Base-by-base conservation (phyloP, 1,139 yeast species). In the Pichia inconspicua region DNA sequence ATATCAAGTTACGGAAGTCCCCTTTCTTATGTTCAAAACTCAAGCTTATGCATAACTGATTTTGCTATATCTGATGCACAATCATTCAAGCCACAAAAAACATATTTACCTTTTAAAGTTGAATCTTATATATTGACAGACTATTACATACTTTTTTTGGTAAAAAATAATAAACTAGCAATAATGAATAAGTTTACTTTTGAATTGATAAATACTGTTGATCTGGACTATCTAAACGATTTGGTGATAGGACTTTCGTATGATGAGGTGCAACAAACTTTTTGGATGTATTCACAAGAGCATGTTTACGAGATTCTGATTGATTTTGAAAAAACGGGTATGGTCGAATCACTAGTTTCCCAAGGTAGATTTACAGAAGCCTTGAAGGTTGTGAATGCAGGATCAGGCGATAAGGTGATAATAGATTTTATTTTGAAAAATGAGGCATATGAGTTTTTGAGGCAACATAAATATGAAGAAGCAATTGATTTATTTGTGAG, bases 311-410 rank as follows among this genome's bases (percentile, higher is more conserved):
- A 94, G 61, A 66, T 94, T 10, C 73, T 86, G 4, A 70, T 86
- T 10, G 75, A 73, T 32, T 76, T 84, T 56, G 97, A 92, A 62
- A 72, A 80, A 7, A 69, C 74, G 6, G 83, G 86, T 25, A 82
- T 89, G 4, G 88, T 97, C 96, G 77, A 75, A 53, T 74, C 83
- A 7, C 74, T 86, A 61, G 72, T 84, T 49, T 78, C 76, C 41
- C 72, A 77, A 59, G 75, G 78, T 1, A 72, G 77, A 49, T 90
- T 73, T 63, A 85, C 82, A 17, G 80, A 80, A 47, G 97, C 97
- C 0, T 67, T 89, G 43, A 58, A 19, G 3, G 19, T 41, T 66
- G 2, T 66, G 78, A 15, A 62, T 11, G 25, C 44, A 12, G 40
- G 40, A 5, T 44, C 55, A 1, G 31, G 67, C 6, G 72, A 74